These are phyloP conservation scores for Omphalotus olearius DNA, from an alignment of 1,284 basidiomycete species.

Conservation along the genomic window DNA sequence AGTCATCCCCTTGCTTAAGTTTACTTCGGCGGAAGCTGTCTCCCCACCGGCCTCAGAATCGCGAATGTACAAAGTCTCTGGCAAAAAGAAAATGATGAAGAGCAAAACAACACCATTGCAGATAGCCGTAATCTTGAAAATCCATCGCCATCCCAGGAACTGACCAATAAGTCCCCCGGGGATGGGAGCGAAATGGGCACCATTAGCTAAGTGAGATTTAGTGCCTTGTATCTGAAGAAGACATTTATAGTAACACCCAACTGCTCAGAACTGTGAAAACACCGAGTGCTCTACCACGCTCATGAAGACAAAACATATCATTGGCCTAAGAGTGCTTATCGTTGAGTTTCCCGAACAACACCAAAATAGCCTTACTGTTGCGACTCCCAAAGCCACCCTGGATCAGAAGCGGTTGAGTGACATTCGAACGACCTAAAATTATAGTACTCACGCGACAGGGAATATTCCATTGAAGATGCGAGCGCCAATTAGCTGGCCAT, in stretches of 20 bases:
- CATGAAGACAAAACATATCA: conserved; percentile 27
- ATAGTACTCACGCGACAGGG: conserved; percentile 22
- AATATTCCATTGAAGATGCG: conserved; percentile 7
- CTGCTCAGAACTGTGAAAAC: conserved; percentile 30
- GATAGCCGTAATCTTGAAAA: conserved; percentile 8
- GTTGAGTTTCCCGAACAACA: not conserved
- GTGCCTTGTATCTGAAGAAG: not conserved
- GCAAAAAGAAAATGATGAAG: conserved; percentile 7
- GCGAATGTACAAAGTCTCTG: conserved; percentile 7
- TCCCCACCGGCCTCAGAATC: not conserved
- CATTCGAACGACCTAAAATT: too few relatives aligned
- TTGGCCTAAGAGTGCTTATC: conserved; percentile 12
- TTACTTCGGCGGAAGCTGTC: too few relatives aligned
- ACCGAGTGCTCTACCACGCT: conserved; percentile 33
- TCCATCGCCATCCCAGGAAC: conserved; percentile 8
- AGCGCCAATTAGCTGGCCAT: conserved; percentile 5
- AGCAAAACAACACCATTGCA: conserved; percentile 1
- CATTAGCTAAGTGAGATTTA: conserved; percentile 20
- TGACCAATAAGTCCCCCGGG: conserved; percentile 7
- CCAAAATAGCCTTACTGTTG: conserved; percentile 21
- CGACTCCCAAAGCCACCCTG: conserved; percentile 30
- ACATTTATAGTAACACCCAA: not conserved
- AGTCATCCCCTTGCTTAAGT: too few relatives aligned
- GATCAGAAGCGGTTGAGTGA: not conserved
- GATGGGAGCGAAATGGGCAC: conserved; percentile 32